Evolutionary conservation across 345 rosid genomes (phyloP), one percentile per base, ranked within the genome.

Genomic region (Euphorbia tirucalli): DNA sequence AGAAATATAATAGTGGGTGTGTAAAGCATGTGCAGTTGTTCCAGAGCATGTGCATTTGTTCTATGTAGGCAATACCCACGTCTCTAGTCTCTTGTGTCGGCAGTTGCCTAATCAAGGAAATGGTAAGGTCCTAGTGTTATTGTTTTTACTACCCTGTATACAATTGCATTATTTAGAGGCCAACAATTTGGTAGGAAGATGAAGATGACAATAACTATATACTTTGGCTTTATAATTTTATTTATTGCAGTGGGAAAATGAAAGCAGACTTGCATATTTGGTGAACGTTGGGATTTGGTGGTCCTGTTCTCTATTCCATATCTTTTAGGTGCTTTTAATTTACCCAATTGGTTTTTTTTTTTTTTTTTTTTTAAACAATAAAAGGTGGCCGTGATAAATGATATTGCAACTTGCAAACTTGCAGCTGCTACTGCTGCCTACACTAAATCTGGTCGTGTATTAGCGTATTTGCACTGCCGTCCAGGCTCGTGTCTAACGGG

Each of bases 1-100:
- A 37, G 24, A 25, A 19, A 48, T 21, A 37, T 6, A 56, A 52
- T 16, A 46, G 18, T 68, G 80, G 77, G 79, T 2, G 57, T 70
- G 28, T 49, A 64, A 49, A 69, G 60, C 84, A 76, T 69, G 85
- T 82, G 84, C 72, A 49, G 21, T 31, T 69, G 81, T 72, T 63
- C 73, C 69, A 70, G 22, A 39, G 61, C 81, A 78, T 82, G 84
- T 78, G 84, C 77, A 59, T 19, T 70, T 74, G 75, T 48, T 72
- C 71, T 54, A 16, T 61, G 61, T 56, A 15, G 46, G 49, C 1
- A 44, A 46, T 46, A 16, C 18, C 52, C 19, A 46, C 16, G 49
- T 44, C 39, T 70, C 58, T 6, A 16, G 66, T 15, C 48, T 48
- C 57, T 65, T 66, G n/a, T 75, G 77, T 67, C 68, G 83, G 82